These are phyloP conservation scores for Pulveroboletus sp. DNA, from an alignment of 768 basidiomycete species.

Conservation along the genomic window DNA sequence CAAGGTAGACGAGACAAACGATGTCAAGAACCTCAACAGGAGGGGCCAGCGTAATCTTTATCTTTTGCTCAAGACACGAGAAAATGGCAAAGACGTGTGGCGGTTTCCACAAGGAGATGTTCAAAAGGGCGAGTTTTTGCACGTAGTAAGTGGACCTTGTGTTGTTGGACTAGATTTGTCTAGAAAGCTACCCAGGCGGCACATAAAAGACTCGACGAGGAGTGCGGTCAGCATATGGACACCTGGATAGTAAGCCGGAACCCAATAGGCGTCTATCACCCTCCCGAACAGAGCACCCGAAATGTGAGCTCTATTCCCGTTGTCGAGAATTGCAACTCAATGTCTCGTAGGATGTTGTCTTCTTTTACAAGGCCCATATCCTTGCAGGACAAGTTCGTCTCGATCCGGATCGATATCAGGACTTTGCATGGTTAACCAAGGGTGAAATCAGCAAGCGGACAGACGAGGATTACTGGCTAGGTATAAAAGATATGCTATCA, in stretches of 20 bases:
- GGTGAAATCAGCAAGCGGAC: slow-evolving; percentile 78
- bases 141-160: slow-evolving; percentile 53
- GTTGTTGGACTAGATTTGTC: not conserved
- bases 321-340: slow-evolving; percentile 1
- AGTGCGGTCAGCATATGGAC: slow-evolving; percentile 85
- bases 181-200: slow-evolving; percentile 54
- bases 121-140: slow-evolving; percentile 65
- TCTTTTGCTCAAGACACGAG: slow-evolving; percentile 62
- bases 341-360: slow-evolving; percentile 58
- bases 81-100: slow-evolving; percentile 59
- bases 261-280: slow-evolving; percentile 79
- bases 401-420: slow-evolving; percentile 49
- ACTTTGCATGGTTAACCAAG: slow-evolving; percentile 94
- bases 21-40: slow-evolving; percentile 77
- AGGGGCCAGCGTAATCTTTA: slow-evolving; percentile 85
- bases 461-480: slow-evolving; percentile 69
- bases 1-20: slow-evolving; percentile 55
- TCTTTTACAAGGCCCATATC: slow-evolving; percentile 94
- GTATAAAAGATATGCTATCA: slow-evolving; percentile 78
- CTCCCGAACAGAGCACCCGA: slow-evolving; percentile 34
- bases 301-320: slow-evolving; percentile 32
- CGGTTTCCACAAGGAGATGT: slow-evolving; percentile 73
- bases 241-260: slow-evolving; percentile 91
- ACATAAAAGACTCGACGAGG: slow-evolving; percentile 60
- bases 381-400: slow-evolving; percentile 81